A percentile compares a stretch with the other conserved stretches of the same genome.
These are phyloP conservation scores for Monosporozyma unispora DNA, from an alignment of 805 yeast species.

Conservation along the genomic window DNA sequence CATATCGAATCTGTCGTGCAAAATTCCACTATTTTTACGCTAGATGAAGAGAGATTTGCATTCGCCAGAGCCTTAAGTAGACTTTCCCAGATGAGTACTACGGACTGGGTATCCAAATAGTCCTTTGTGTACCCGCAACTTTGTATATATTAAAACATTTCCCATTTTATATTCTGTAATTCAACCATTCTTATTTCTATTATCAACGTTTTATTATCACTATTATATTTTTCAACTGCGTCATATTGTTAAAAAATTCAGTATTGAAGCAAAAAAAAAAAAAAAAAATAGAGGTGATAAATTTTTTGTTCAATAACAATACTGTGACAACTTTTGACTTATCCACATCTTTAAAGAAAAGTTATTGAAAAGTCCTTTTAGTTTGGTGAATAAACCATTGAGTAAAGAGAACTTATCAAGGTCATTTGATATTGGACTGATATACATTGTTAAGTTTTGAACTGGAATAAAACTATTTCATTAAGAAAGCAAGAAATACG, in stretches of 20 bases:
- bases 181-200: not conserved
- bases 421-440: not conserved
- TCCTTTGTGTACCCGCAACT: not conserved
- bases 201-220: not conserved
- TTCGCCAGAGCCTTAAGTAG: conserved; percentile 92
- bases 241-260: not conserved
- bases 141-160: not conserved
- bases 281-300: not conserved
- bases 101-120: conserved; percentile 59
- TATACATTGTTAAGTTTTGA: not conserved
- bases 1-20: conserved; percentile 18
- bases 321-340: not conserved
- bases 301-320: not conserved
- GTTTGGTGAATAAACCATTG: not conserved
- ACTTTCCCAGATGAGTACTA: conserved; percentile 86
- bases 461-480: not conserved
- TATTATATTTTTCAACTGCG: not conserved
- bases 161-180: not conserved
- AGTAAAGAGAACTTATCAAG: not conserved
- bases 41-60: conserved; percentile 94
- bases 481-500: not conserved
- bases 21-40: conserved; percentile 67
- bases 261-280: not conserved
- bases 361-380: not conserved
- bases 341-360: not conserved